These are phyloP conservation scores for Suillus subluteus DNA, from an alignment of 768 basidiomycete genomes.

Conservation along the genomic window DNA sequence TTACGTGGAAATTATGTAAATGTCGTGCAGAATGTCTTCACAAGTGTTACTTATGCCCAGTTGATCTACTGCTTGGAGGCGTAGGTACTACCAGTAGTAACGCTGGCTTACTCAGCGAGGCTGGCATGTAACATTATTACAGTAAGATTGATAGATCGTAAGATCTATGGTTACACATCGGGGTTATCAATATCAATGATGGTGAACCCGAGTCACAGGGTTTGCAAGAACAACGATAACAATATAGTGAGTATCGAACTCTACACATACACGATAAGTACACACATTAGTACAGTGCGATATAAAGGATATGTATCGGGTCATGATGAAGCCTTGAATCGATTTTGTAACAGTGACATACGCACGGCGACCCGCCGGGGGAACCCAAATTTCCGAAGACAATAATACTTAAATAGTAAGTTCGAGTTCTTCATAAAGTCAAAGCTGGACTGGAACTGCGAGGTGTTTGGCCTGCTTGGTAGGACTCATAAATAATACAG, in stretches of 20 bases:
- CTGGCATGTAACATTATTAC: no score
- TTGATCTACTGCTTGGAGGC: not conserved
- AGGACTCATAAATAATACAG: not conserved
- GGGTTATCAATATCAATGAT: no score
- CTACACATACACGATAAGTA: not conserved
- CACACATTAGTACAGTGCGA: not conserved
- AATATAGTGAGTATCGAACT: not conserved
- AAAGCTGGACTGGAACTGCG: not conserved
- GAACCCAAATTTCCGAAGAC: not conserved
- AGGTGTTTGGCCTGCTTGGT: not conserved
- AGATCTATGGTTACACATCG: no score
- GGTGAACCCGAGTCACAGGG: not conserved
- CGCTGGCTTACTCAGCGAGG: no score
- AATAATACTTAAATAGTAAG: not conserved
- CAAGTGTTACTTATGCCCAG: not conserved
- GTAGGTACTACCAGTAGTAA: no score
- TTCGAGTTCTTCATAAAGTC: not conserved
- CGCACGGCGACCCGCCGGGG: not conserved
- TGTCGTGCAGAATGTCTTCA: constrained; percentile 1
- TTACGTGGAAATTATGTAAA: not conserved
- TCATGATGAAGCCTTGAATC: not conserved
- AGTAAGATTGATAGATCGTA: no score
- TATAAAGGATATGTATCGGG: not conserved
- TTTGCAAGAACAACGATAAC: not conserved
- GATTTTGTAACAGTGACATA: not conserved